Conservation (phyloP, 2,329 filamentous ascomycete genomes). For the Fonsecaea pedrosoi region DNA sequence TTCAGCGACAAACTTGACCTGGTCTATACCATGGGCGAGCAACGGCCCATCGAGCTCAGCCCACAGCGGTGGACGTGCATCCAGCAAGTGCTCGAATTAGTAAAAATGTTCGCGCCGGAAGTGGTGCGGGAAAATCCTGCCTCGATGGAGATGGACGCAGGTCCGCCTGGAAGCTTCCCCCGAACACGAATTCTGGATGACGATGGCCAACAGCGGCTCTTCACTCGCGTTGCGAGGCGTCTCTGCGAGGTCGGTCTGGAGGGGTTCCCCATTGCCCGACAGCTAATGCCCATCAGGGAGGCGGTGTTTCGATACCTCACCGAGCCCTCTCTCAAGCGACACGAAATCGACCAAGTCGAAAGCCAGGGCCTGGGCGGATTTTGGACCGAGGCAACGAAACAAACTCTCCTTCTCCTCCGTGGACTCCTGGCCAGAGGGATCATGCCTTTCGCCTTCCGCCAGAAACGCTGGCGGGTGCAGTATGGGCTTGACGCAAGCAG, state of each 20-base stretch:
- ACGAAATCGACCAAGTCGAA: slow-evolving; percentile 49
- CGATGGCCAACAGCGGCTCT: slow-evolving; percentile 31
- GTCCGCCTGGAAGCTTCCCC: not conserved
- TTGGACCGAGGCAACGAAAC: slow-evolving; percentile 48
- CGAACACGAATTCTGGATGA: not conserved
- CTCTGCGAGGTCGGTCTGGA: slow-evolving; percentile 55
- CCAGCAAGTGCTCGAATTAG: slow-evolving; percentile 53
- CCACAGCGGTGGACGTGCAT: slow-evolving; percentile 64
- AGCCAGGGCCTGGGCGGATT: slow-evolving; percentile 27
- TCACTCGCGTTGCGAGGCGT: slow-evolving; percentile 40
- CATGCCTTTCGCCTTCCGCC: slow-evolving; percentile 58
- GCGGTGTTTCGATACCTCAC: slow-evolving; percentile 57
- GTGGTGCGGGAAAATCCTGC: slow-evolving; percentile 39
- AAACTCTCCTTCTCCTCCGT: slow-evolving; percentile 43
- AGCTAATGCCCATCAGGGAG: slow-evolving; percentile 42
- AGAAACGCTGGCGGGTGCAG: slow-evolving; percentile 70
- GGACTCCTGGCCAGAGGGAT: slow-evolving; percentile 64
- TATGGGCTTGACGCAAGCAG: slow-evolving; percentile 62
- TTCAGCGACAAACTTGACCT: slow-evolving; percentile 67
- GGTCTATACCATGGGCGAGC: slow-evolving; percentile 66
- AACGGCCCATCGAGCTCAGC: slow-evolving; percentile 59
- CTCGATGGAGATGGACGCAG: not conserved
- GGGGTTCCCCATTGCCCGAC: slow-evolving; percentile 54
- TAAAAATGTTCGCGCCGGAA: slow-evolving; percentile 15
- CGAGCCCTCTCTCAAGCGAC: slow-evolving; percentile 40